Percentiles rank a stretch among this genome's conserved stretches.
These are phyloP conservation scores for Cyclocybe aegerita DNA, from an alignment of 768 basidiomycete species.

Conservation along the genomic window DNA sequence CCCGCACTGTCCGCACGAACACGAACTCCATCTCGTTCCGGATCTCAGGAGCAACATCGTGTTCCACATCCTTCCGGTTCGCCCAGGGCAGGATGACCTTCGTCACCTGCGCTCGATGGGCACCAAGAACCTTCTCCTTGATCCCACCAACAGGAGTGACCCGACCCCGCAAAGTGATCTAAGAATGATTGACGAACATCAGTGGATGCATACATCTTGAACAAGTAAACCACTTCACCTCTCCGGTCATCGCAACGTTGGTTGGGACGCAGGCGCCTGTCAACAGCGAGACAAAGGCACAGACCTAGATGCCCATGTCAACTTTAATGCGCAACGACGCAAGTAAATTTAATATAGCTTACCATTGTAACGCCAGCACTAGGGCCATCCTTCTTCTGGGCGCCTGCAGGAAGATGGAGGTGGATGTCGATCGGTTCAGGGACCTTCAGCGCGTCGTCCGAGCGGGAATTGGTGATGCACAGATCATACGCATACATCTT, in stretches of 20 bases:
- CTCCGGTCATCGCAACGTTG: constrained; percentile 87
- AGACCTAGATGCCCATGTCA: constrained; percentile 43
- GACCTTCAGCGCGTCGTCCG: constrained; percentile 74
- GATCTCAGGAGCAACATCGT: constrained; percentile 77
- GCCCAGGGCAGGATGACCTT: constrained; percentile 84
- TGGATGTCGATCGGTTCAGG: constrained; percentile 80
- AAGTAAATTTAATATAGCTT: constrained; percentile 11
- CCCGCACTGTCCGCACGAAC: constrained; percentile 76
- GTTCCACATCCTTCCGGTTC: constrained; percentile 86
- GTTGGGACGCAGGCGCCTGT: constrained; percentile 73
- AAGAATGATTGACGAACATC: not conserved
- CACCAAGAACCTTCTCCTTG: constrained; percentile 90
- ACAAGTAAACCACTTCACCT: constrained; percentile 38
- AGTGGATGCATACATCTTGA: too few species aligned
- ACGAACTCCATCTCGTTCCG: constrained; percentile 76
- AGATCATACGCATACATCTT: constrained; percentile 81
- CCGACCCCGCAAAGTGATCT: constrained; percentile 82
- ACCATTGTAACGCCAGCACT: constrained; percentile 91
- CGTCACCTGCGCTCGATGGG: constrained; percentile 81
- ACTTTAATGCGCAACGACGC: not conserved
- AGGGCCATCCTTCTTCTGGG: constrained; percentile 92
- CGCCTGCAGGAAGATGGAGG: constrained; percentile 85
- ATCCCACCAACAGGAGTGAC: constrained; percentile 88
- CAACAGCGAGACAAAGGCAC: constrained; percentile 84
- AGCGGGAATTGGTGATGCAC: constrained; percentile 67